Evolutionary conservation across 1,284 basidiomycete species (phyloP), one percentile per base, ranked within the genome.

Genomic region (Leccinum subrobustum): DNA sequence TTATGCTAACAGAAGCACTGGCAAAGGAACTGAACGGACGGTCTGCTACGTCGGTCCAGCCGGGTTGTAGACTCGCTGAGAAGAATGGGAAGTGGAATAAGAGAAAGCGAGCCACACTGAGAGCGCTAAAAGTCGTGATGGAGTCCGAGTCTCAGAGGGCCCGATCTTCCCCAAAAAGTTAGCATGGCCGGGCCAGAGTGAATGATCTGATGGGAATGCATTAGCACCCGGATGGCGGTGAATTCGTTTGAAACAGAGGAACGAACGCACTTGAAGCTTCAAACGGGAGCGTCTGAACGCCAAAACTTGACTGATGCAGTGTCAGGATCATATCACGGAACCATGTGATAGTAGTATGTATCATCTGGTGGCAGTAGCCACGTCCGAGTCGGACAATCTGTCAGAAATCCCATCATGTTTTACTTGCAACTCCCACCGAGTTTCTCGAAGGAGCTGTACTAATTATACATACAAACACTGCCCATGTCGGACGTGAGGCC

Each of bases 31-130:
- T 35, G 58, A 52, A 53, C 35, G 56, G 64, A 65, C 61, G 68
- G 63, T 61, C 67, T 67, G 70, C 68, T 71, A 68, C 62, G 67
- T 74, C 74, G 82, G 84, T 72, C 82, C 84, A 77, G 85, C 84
- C 82, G 79, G 72, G 70, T 66, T 70, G 74, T 68, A 74, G 71
- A 67, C 66, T 56, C 35, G 4, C 16, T 18, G 7, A 69, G 66
- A 66, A 63, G 63, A 64, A 63, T 63, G 64, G 58, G 56, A 71
- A 63, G 64, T 55, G 60, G 8, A 23, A 44, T 59, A 61, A 65
- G 62, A 58, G n/a, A 64, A 59, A 58, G 66, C 59, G 65, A 52
- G 44, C n/a, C 20, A 11, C 42, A 11, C 33, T 16, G 35, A 29
- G 35, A 14, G 42, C n/a, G 42, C 23, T 58, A 58, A 35, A 58